These are phyloP conservation scores for Collybia sordida DNA, from an alignment of 768 basidiomycete species.

Conservation along the genomic window DNA sequence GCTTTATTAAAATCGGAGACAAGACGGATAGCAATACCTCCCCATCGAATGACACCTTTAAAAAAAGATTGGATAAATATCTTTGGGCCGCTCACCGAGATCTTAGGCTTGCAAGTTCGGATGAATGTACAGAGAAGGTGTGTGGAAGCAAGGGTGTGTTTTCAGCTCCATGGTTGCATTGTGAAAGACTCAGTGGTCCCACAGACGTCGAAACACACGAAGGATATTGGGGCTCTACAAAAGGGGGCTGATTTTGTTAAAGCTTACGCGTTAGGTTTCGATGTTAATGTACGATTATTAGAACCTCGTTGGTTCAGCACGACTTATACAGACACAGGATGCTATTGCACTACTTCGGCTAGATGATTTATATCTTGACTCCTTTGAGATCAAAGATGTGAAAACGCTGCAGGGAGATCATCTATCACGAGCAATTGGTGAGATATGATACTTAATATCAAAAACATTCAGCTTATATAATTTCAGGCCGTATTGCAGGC, in stretches of 20 bases:
- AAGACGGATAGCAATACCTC: conserved; percentile 89
- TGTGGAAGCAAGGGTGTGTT: conserved; percentile 88
- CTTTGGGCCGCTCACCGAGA: conserved; percentile 90
- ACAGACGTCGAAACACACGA: conserved; percentile 93
- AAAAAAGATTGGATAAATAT: conserved; percentile 50
- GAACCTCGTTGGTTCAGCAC: not conserved
- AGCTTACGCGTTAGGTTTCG: conserved; percentile 92
- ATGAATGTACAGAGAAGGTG: conserved; percentile 92
- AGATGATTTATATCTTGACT: conserved; percentile 97
- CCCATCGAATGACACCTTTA: conserved; percentile 95
- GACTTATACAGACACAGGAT: conserved; percentile 52
- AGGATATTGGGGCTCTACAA: conserved; percentile 89
- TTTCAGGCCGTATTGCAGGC: conserved; percentile 90
- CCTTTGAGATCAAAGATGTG: conserved; percentile 98
- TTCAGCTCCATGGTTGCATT: too few relatives aligned
- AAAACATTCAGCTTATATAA: conserved; percentile 6
- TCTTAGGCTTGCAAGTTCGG: conserved; percentile 90
- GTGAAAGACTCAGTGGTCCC: not conserved
- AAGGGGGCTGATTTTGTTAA: conserved; percentile 98
- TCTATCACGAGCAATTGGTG: conserved; percentile 95
- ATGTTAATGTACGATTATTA: conserved; percentile 70
- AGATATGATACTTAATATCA: conserved; percentile 11
- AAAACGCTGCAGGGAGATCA: conserved; percentile 98
- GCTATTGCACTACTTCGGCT: conserved; percentile 92
- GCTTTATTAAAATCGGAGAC: conserved; percentile 75